phyloP scores from a whole-genome alignment of 1,139 yeast species.

The Yamadazyma friedrichii region DNA sequence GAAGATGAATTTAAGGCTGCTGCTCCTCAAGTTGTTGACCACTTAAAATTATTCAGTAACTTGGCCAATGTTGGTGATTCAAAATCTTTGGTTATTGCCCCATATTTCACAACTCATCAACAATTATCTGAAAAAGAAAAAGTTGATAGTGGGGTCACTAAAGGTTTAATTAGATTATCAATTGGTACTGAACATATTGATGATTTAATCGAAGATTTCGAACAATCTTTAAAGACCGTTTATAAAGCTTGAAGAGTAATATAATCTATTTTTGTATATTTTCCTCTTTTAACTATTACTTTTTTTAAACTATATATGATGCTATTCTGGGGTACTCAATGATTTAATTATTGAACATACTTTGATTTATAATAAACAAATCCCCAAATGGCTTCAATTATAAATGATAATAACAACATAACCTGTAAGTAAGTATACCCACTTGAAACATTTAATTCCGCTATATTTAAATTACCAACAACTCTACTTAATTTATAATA shows the following conservation, averaged over 20 bases:
- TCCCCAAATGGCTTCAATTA: slow-evolving; percentile 10
- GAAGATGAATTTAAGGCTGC: slow-evolving; percentile 64
- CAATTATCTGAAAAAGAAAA: slow-evolving; percentile 85
- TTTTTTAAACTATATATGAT: background rate
- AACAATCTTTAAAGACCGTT: slow-evolving; percentile 68
- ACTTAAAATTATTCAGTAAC: slow-evolving; percentile 79
- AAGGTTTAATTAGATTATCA: slow-evolving; percentile 83
- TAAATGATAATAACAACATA: slow-evolving; percentile 9
- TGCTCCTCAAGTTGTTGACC: slow-evolving; percentile 81
- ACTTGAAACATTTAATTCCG: slow-evolving; percentile 11
- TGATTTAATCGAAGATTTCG: slow-evolving; percentile 84
- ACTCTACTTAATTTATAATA: slow-evolving; percentile 11
- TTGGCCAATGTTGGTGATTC: slow-evolving; percentile 97
- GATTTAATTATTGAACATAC: background rate
- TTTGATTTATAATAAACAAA: slow-evolving; percentile 6
- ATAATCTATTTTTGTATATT: background rate
- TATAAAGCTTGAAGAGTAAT: slow-evolving; percentile 18
- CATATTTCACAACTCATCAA: slow-evolving; percentile 93
- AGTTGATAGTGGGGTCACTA: slow-evolving; percentile 76
- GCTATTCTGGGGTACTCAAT: background rate
- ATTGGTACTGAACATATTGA: slow-evolving; percentile 89
- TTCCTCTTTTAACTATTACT: slow-evolving; percentile 37
- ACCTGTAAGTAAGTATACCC: slow-evolving; percentile 14
- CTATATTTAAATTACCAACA: slow-evolving; percentile 12
- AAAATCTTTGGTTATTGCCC: slow-evolving; percentile 92